A percentile compares a stretch with the other conserved stretches of the same genome.
Evolutionary conservation across 345 rosid genomes (phyloP).

Genomic region (Sisymbrium irio): DNA sequence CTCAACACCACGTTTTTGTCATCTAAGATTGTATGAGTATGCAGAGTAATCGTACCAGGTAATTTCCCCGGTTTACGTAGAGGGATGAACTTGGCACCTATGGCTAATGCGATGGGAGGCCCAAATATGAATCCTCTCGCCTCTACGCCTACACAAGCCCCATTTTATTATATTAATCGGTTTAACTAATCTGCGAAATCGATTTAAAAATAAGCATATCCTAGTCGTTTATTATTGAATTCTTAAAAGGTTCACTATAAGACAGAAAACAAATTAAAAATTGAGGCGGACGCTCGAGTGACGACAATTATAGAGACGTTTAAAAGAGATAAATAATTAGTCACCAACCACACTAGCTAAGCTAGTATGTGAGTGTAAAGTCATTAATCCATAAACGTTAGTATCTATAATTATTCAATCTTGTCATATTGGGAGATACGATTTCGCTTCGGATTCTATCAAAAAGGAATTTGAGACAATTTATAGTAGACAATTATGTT

Average conservation of each 20-base stretch:
- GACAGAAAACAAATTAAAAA: not conserved
- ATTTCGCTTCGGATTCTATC: conserved; percentile 24
- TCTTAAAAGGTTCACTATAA: not conserved
- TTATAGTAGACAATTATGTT: no score
- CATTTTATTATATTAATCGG: not conserved
- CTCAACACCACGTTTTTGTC: not conserved
- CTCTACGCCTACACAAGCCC: conserved; percentile 55
- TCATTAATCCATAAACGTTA: conserved; percentile 22
- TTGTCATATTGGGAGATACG: conserved; percentile 11
- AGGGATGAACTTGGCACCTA: conserved; percentile 92
- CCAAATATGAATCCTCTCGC: conserved; percentile 98
- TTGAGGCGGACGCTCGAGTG: not conserved
- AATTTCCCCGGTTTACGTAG: conserved; percentile 78
- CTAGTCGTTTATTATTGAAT: not conserved
- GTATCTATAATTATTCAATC: conserved; percentile 24
- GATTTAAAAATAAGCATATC: not conserved
- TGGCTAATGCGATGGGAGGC: conserved; percentile 81
- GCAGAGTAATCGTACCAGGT: conserved; percentile 53
- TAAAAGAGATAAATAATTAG: conserved; percentile 8
- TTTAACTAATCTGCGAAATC: not conserved
- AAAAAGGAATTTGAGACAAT: not conserved
- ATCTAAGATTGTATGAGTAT: not conserved
- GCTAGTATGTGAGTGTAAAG: conserved; percentile 12
- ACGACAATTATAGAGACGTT: conserved; percentile 6
- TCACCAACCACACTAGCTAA: conserved; percentile 35